phyloP scores from a whole-genome alignment of 305 asterid genomes.

The Striga hermonthica region DNA sequence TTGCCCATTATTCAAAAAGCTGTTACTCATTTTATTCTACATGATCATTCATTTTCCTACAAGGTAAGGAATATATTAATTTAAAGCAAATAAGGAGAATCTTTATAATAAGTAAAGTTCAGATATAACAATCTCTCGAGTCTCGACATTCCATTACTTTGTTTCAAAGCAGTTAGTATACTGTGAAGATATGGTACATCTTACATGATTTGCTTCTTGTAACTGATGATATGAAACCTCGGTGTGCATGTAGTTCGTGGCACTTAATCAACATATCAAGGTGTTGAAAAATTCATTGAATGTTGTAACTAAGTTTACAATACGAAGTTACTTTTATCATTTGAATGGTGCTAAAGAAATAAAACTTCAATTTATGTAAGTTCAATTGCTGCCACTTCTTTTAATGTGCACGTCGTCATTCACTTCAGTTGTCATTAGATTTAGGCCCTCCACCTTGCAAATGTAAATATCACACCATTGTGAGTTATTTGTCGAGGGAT shows the following conservation, averaged over 20 bases:
- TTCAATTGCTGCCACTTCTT: background rate
- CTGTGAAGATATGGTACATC: too few species aligned
- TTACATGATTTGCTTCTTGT: background rate
- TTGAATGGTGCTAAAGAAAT: background rate
- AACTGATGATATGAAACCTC: background rate
- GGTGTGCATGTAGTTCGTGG: background rate
- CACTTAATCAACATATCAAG: background rate
- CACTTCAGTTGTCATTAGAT: background rate
- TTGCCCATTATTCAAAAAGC: too few species aligned
- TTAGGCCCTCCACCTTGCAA: background rate
- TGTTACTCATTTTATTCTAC: too few species aligned
- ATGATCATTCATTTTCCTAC: too few species aligned
- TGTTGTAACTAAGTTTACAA: background rate
- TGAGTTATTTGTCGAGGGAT: too few species aligned
- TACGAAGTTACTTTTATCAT: background rate
- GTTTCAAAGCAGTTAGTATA: too few species aligned
- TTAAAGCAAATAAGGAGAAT: too few species aligned
- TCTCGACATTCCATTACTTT: too few species aligned
- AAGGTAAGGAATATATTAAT: too few species aligned
- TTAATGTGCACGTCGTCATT: background rate
- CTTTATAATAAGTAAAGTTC: too few species aligned
- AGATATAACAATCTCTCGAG: too few species aligned
- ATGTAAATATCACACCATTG: too few species aligned
- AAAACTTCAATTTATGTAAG: background rate
- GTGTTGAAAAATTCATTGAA: background rate